These are phyloP conservation scores for Blastomyces emzantsi DNA, from an alignment of 2,329 filamentous ascomycete genomes.

Conservation along the genomic window DNA sequence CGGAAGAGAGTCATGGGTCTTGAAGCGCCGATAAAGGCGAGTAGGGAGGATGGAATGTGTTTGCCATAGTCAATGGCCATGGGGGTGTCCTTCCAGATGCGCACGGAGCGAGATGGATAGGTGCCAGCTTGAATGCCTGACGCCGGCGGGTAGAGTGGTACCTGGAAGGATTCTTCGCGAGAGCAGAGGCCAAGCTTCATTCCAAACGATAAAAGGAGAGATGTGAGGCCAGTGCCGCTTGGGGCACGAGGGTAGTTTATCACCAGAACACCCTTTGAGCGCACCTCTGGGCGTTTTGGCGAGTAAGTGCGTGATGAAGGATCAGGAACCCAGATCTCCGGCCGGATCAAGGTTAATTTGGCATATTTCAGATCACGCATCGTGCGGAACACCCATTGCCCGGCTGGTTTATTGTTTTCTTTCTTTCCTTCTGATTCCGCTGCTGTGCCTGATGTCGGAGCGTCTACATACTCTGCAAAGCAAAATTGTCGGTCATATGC, in stretches of 20 bases:
- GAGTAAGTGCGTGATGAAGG: constrained; percentile 36
- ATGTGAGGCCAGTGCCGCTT: constrained; percentile 12
- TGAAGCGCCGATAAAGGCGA: constrained; percentile 38
- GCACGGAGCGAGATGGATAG: constrained; percentile 42
- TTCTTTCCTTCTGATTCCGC: constrained; percentile 7
- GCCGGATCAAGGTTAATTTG: constrained; percentile 58
- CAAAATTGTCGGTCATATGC: constrained; percentile 75
- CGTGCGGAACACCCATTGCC: constrained; percentile 39
- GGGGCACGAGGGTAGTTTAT: constrained; percentile 38
- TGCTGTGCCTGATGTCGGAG: background rate
- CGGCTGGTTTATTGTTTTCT: constrained; percentile 19
- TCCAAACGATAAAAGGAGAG: constrained; percentile 19
- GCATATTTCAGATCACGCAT: constrained; percentile 42
- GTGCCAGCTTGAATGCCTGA: constrained; percentile 19
- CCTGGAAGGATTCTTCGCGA: constrained; percentile 38
- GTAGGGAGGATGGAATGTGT: constrained; percentile 42
- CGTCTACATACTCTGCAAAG: constrained; percentile 55
- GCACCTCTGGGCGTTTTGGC: constrained; percentile 38
- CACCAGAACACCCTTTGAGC: constrained; percentile 45
- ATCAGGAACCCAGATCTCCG: constrained; percentile 53
- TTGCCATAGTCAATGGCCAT: constrained; percentile 31
- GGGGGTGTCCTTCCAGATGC: constrained; percentile 49
- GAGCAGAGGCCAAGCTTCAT: constrained; percentile 26
- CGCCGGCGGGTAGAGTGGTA: constrained; percentile 45
- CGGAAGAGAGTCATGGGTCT: constrained; percentile 48